Evolutionary conservation across 2,329 filamentous ascomycete species (phyloP).

Genomic region (Beauveria caledonica): DNA sequence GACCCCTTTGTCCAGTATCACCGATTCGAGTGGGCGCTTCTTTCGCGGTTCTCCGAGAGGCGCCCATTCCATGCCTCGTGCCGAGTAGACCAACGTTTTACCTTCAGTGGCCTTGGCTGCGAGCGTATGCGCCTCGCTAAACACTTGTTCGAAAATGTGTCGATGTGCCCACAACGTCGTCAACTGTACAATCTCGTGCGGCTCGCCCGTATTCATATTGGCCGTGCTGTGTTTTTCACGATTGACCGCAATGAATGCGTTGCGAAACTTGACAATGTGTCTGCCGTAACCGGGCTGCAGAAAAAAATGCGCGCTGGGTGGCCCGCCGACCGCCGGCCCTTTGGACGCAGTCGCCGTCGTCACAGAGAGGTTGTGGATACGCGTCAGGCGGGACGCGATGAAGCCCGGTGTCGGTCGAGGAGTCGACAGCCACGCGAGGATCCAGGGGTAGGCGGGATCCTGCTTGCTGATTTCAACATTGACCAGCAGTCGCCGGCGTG

Average conservation of each 20-base stretch:
- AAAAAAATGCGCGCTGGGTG: slow-evolving; percentile 71
- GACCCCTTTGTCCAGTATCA: slow-evolving; percentile 76
- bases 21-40: slow-evolving; percentile 81
- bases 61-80: slow-evolving; percentile 76
- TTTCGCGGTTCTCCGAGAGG: slow-evolving; percentile 75
- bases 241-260: slow-evolving; percentile 80
- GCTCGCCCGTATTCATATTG: slow-evolving; percentile 73
- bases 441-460: slow-evolving; percentile 89
- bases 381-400: slow-evolving; percentile 48
- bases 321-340: slow-evolving; percentile 52
- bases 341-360: slow-evolving; percentile 52
- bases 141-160: slow-evolving; percentile 83
- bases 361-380: slow-evolving; percentile 52
- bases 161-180: slow-evolving; percentile 87
- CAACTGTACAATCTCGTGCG: slow-evolving; percentile 88
- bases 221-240: slow-evolving; percentile 79
- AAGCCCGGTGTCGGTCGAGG: slow-evolving; percentile 60
- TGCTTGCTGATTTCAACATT: slow-evolving; percentile 93
- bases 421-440: slow-evolving; percentile 87
- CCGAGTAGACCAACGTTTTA: slow-evolving; percentile 86
- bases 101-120: slow-evolving; percentile 77
- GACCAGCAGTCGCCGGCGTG: slow-evolving; percentile 81
- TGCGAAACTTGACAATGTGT: slow-evolving; percentile 79
- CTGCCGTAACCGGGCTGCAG: slow-evolving; percentile 85
- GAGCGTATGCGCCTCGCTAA: slow-evolving; percentile 75